A percentile compares a stretch with the other conserved stretches of the same genome.
Conservation (phyloP, 768 basidiomycete species). For the Amanita phalloides region DNA sequence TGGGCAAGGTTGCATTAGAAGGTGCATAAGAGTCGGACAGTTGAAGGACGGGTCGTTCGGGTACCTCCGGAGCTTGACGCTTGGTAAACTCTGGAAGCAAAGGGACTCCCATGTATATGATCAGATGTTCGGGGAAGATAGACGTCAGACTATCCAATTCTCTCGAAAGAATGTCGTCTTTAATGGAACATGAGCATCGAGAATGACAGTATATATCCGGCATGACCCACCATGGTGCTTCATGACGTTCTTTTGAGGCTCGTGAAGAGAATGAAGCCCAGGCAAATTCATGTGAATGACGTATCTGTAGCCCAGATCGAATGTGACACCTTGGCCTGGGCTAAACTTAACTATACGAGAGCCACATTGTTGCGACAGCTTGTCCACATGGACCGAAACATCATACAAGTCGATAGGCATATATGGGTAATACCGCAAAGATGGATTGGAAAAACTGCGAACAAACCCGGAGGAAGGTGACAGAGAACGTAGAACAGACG, state of each 20-base stretch:
- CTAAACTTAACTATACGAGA: constrained; percentile 34
- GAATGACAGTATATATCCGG: background rate
- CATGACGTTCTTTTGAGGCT: constrained; percentile 35
- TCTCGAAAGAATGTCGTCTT: constrained; percentile 1
- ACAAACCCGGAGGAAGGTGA: constrained; percentile 39
- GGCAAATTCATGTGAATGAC: constrained; percentile 51
- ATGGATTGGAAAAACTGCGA: constrained; percentile 37
- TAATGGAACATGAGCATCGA: background rate
- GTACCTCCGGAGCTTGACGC: constrained; percentile 23
- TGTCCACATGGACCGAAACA: constrained; percentile 26
- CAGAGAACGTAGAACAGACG: constrained; percentile 63
- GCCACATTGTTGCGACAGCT: constrained; percentile 41
- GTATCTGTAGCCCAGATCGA: constrained; percentile 34
- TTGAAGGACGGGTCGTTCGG: constrained; percentile 16
- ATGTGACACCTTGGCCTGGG: constrained; percentile 24
- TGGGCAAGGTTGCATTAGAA: constrained; percentile 25
- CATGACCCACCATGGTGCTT: constrained; percentile 36
- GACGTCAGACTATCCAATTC: constrained; percentile 34
- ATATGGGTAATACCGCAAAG: constrained; percentile 54
- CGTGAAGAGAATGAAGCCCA: background rate
- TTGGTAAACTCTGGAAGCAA: constrained; percentile 20
- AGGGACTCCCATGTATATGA: constrained; percentile 53
- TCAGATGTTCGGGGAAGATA: constrained; percentile 48
- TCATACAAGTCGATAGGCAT: constrained; percentile 23
- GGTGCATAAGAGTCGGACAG: constrained; percentile 6